Evolutionary conservation across 2,329 filamentous ascomycete species (phyloP), one percentile per base, ranked within the genome.

Genomic region (Fusarium veterinarium): DNA sequence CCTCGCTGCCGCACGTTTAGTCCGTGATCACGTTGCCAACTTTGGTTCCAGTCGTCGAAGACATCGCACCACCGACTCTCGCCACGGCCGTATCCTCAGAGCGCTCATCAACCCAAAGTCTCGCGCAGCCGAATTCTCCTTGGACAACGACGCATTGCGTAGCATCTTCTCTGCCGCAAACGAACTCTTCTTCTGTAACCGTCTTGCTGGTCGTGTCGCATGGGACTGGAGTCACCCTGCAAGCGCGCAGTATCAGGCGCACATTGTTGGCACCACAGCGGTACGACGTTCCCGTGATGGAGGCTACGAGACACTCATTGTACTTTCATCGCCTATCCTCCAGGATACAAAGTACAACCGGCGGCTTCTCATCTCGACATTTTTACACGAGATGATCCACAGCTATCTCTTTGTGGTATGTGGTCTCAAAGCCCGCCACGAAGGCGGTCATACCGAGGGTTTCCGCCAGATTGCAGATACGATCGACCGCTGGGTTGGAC

Each of bases 321-420:
- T 90, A 8, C 81, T 92, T 17, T 91, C 89, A 8, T 84, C 85
- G 4, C 86, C 88, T 1, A 89, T 91, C 19, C 83, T 91, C n/a
- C 83, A 82, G 42, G 84, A 88, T 70, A 83, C 80, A 19, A 84
- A 82, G 53, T 92, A 90, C 78, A 90, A 89, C 77, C 82, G 90
- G 9, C 84, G 89, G 11, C 83, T 92, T 20, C 84, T 92, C 60
- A 90, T 92, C 53, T 89, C 88, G 11, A 90, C 90, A 0, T 91
- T 92, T 70, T 76, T 92, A 51, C 90, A 92, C 76, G 90, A 92
- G 80, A 86, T 91, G 73, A 90, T 92, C 52, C 90, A 92, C 80
- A 90, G 89, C 79, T 92, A 91, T 76, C 82, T 92, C 20, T 92
- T 92, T 72, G 86, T 92, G 63, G 84, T 82, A 57, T 91, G 89